Conservation (phyloP, 257 asterid genomes). For the Jasminum sambac region DNA sequence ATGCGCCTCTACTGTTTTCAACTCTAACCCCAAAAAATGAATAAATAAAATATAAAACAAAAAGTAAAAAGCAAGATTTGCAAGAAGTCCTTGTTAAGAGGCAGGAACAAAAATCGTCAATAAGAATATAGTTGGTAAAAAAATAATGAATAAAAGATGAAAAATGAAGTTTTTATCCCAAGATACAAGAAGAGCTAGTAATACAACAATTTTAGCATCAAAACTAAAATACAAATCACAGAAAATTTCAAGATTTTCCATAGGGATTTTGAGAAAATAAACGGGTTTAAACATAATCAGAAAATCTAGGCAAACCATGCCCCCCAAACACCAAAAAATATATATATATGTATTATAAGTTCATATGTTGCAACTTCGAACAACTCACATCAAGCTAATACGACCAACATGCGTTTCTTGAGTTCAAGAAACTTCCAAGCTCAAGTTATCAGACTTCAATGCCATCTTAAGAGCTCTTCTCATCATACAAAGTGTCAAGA, state of each 20-base stretch:
- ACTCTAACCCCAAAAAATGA: too few relatives aligned
- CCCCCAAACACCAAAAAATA: too few relatives aligned
- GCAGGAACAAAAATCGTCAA: background rate
- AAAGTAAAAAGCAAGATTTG: too few relatives aligned
- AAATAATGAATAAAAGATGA: conserved; percentile 8
- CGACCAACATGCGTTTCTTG: background rate
- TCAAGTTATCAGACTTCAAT: background rate
- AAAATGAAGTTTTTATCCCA: background rate
- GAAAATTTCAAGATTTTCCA: background rate
- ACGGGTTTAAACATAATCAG: background rate
- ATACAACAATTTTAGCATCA: background rate
- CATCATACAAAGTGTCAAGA: background rate
- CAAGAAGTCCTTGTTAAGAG: conserved; percentile 24
- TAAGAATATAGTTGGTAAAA: conserved; percentile 8
- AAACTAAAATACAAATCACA: background rate
- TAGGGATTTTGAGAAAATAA: background rate
- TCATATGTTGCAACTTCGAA: background rate
- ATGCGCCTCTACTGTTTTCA: conserved; percentile 28
- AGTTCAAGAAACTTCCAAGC: background rate
- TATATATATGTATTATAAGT: too few relatives aligned
- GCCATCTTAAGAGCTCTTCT: background rate
- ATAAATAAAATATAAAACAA: too few relatives aligned
- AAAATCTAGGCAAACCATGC: background rate
- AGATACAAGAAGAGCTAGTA: conserved; percentile 6
- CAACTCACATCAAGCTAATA: background rate